Evolutionary conservation across 2,329 filamentous ascomycete species (phyloP).

Genomic region (Fusarium sororula): DNA sequence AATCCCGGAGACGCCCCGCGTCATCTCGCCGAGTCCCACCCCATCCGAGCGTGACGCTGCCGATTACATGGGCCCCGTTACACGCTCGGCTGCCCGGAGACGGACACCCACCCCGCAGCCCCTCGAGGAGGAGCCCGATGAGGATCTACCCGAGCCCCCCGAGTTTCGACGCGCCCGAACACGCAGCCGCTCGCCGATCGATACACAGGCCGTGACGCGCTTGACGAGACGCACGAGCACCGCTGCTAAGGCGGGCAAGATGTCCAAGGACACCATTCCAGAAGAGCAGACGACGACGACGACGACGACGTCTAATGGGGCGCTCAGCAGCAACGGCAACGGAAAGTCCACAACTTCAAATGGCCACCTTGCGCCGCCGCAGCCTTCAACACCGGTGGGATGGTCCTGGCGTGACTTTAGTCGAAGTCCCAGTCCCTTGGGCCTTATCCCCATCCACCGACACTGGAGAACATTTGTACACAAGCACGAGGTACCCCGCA

Average conservation of each 20-base stretch:
- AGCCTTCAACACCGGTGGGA: constrained; percentile 64
- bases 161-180: constrained; percentile 71
- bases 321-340: constrained; percentile 47
- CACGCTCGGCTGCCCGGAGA: constrained; percentile 74
- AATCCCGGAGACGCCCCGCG: constrained; percentile 81
- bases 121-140: constrained; percentile 67
- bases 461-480: constrained; percentile 93
- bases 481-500: constrained; percentile 95
- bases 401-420: constrained; percentile 90
- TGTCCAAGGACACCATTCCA: constrained; percentile 29
- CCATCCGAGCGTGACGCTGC: constrained; percentile 47
- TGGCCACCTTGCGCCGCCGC: constrained; percentile 76
- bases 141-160: constrained; percentile 56
- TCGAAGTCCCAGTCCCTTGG: constrained; percentile 89
- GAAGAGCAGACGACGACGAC: constrained; percentile 40
- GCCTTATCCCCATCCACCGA: constrained; percentile 92
- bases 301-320: constrained; percentile 45
- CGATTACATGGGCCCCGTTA: constrained; percentile 75
- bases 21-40: constrained; percentile 89
- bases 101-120: constrained; percentile 65
- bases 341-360: constrained; percentile 54
- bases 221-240: constrained; percentile 60
- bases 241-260: constrained; percentile 44
- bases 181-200: constrained; percentile 75
- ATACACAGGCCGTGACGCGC: constrained; percentile 59